Evolutionary conservation across 352 stramenopile species (phyloP), one percentile per base, ranked within the genome.

Genomic region (Globisporangium viniferum): DNA sequence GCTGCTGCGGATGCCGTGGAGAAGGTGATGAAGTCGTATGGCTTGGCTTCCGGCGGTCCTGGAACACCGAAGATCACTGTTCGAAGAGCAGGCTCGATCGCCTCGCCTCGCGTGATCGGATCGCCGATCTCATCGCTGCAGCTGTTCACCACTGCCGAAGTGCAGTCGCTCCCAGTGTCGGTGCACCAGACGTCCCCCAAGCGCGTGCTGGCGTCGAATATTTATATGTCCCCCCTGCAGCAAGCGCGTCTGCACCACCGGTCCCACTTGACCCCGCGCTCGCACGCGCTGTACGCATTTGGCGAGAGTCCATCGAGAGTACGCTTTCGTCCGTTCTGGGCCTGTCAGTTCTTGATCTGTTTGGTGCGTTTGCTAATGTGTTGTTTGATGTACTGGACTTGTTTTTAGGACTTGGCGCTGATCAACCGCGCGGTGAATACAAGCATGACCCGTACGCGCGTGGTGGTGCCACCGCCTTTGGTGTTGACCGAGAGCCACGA

Each of bases 211-310:
- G 75, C 78, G 18, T 93, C 87, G 35, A 96, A 96, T 64, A 75
- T 96, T 20, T 96, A 93, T 72, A 92, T 96, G 82, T 93, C 87
- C 18, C 87, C 89, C 6, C 69, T 94, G 33, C 87, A 93, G 67
- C 89, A 94, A 65, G 78, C 86, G 10, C 80, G 86, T 20, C 73
- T 93, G 48, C 77, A 93, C 64, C 82, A 88, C 29, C 84, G 86
- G 18, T 83, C 84, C 10, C 73, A 90, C 20, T 73, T 93, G 54
- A 95, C 88, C 0, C 88, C 86, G 14, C 83, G 88, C 0, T 94
- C 86, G 1, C 88, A 94, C 46, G 88, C 85, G 27, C 71, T 96
- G 60, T 96, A 96, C 57, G 88, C 88, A 0, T 93, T 96, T 75
- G 88, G 88, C n/a, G 88, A 96, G 59, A 94, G 86, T 66, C 86